These are phyloP conservation scores for Rhododendron simsii DNA, from an alignment of 148 eudicot species.

Conservation along the genomic window DNA sequence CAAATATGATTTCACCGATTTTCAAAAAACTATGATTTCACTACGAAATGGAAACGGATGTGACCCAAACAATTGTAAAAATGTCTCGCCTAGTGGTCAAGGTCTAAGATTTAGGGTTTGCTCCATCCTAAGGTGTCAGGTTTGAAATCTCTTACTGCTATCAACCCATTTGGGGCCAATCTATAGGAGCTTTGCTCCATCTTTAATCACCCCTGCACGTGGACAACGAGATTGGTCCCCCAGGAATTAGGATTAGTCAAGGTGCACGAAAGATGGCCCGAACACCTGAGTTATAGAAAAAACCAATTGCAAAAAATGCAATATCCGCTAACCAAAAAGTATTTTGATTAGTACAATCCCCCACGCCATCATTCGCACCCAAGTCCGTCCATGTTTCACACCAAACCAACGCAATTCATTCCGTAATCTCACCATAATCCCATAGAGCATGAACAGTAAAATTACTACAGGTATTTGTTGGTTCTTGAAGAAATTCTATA, in stretches of 20 bases:
- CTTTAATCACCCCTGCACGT: too few relatives aligned
- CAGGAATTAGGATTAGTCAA: too few relatives aligned
- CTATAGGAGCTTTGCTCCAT: too few relatives aligned
- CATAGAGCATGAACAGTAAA: neutral
- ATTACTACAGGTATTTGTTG: neutral
- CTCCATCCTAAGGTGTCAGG: too few relatives aligned
- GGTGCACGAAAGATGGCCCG: too few relatives aligned
- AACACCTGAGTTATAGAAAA: too few relatives aligned
- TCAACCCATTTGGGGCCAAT: too few relatives aligned
- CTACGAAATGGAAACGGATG: neutral
- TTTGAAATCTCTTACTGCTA: too few relatives aligned
- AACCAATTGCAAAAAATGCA: neutral
- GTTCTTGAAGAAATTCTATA: neutral
- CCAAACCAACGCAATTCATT: neutral
- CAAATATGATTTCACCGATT: neutral
- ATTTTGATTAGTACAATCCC: neutral
- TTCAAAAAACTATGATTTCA: neutral
- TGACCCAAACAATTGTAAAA: neutral
- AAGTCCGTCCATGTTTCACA: neutral
- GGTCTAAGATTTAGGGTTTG: too few relatives aligned
- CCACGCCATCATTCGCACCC: too few relatives aligned
- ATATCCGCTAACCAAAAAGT: neutral
- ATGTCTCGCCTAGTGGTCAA: too few relatives aligned
- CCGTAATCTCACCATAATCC: neutral
- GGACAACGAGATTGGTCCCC: too few relatives aligned